Conservation (phyloP, 108 stramenopile genomes). For the Fragilaria radians region DNA sequence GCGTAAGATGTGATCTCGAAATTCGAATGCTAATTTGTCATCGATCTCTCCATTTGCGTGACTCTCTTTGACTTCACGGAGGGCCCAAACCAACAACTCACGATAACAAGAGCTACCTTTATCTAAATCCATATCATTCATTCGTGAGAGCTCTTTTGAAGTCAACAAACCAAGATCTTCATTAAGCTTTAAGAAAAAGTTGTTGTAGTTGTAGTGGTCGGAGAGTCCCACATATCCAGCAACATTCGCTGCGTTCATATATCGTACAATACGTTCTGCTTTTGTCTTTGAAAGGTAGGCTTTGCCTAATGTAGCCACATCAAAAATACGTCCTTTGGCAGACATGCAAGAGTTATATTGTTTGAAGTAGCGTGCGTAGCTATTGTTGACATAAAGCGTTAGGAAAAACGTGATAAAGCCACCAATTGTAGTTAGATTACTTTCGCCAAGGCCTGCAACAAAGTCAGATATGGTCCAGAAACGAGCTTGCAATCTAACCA, state of each 20-base stretch:
- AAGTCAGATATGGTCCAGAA: not conserved
- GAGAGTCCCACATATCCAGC: slow-evolving; percentile 40
- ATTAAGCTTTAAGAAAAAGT: slow-evolving; percentile 35
- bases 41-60: slow-evolving; percentile 10
- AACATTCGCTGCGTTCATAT: slow-evolving; percentile 47
- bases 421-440: not conserved
- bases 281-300: slow-evolving; percentile 23
- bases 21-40: slow-evolving; percentile 4
- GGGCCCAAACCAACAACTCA: slow-evolving; percentile 22
- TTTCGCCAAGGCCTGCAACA: not conserved
- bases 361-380: slow-evolving; percentile 26
- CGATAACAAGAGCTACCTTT: slow-evolving; percentile 8
- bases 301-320: slow-evolving; percentile 26
- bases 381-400: slow-evolving; percentile 42
- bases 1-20: slow-evolving; percentile 18
- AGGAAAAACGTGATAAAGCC: slow-evolving; percentile 22
- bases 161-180: slow-evolving; percentile 19
- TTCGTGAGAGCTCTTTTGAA: slow-evolving; percentile 16
- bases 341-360: slow-evolving; percentile 31
- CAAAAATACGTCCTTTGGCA: slow-evolving; percentile 36
- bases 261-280: slow-evolving; percentile 28
- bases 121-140: slow-evolving; percentile 27
- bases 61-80: slow-evolving; percentile 11
- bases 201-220: slow-evolving; percentile 10
- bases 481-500: slow-evolving; percentile 19